Evolutionary conservation across 352 stramenopile species (phyloP).

Genomic region (Phytopythium litorale): DNA sequence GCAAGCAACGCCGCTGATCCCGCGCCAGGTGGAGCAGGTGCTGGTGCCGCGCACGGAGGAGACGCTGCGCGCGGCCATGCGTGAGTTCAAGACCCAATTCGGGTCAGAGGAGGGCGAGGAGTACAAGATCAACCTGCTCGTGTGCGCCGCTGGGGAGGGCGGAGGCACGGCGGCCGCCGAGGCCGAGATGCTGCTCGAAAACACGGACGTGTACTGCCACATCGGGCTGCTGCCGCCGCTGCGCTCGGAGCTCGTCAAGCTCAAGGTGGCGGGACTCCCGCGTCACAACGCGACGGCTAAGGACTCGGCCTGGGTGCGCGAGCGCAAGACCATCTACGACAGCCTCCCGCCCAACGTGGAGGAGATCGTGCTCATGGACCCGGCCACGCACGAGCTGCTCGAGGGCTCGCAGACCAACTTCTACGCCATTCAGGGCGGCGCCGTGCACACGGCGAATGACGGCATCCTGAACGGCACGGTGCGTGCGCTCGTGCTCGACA

Average conservation of each 20-base stretch:
- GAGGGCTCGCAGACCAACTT: slow-evolving; percentile 88
- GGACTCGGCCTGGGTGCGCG: slow-evolving; percentile 69
- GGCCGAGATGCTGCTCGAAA: slow-evolving; percentile 15
- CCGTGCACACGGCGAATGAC: slow-evolving; percentile 60
- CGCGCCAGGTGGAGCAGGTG: slow-evolving; percentile 30
- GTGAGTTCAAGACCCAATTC: slow-evolving; percentile 44
- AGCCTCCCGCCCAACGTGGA: slow-evolving; percentile 58
- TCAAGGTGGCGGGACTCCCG: slow-evolving; percentile 60
- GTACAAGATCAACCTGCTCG: slow-evolving; percentile 83
- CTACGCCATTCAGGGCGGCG: slow-evolving; percentile 50
- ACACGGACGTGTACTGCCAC: slow-evolving; percentile 66
- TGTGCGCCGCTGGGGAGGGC: slow-evolving; percentile 36
- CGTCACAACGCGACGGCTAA: slow-evolving; percentile 75
- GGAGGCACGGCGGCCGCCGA: neutral
- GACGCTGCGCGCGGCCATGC: slow-evolving; percentile 70
- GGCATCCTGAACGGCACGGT: slow-evolving; percentile 79
- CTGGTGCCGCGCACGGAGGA: slow-evolving; percentile 53
- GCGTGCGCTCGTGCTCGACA: slow-evolving; percentile 64
- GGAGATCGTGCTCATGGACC: slow-evolving; percentile 86
- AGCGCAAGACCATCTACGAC: slow-evolving; percentile 76
- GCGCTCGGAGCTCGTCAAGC: slow-evolving; percentile 58
- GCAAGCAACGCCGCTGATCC: slow-evolving; percentile 23
- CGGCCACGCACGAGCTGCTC: slow-evolving; percentile 39
- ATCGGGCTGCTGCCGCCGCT: slow-evolving; percentile 63
- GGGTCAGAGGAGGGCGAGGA: slow-evolving; percentile 44